Base-by-base conservation (phyloP, 2,329 filamentous ascomycete genomes). In the Rosellinia necatrix region DNA sequence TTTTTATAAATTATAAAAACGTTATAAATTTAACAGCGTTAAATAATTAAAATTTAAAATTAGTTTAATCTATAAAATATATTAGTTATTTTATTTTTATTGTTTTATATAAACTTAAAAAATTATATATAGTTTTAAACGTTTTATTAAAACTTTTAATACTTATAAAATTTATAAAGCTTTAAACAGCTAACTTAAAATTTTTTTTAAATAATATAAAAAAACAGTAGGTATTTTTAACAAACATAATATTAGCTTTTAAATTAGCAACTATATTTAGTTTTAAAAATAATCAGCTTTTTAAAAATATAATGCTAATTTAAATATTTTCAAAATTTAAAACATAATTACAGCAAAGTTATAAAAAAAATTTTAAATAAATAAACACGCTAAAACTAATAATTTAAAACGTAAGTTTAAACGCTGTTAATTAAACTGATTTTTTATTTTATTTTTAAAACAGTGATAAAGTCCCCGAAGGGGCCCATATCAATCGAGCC, bases 301-400 rank as follows among this genome's bases (percentile, higher is more conserved):
- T 38, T 19, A 38, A 38, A 19, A 38, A 38, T 38, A 7, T 38
- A 19, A 38, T 19, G 6, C 21, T 38, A 38, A 6, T 38, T 6
- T 38, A 38, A 38, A 38, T 38, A 5, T 17, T 19, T 38, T 21
- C n/a, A 7, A 38, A 38, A 6, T 38, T 38, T 38, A 19, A 38
- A 19, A 38, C n/a, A 8, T 19, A 51, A 27, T 6, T 53, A 38
- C 30, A 38, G 30, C 17, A 47, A 13, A 47, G 21, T 8, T 55
- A 55, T 49, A n/a, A 25, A 29, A 42, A 55, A 55, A 43, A 55
- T n/a, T 10, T 40, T 22, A 56, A 50, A 50, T 56, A 44, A 47
- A 40, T 24, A 13, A 22, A 44, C 12, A 38, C 47, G 2, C 15
- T 50, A 27, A 35, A 5, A 5, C 6, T 19, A 19, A 38, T 38